phyloP scores from a whole-genome alignment of 106 monocot species.

The Apostasia shenzhenica region DNA sequence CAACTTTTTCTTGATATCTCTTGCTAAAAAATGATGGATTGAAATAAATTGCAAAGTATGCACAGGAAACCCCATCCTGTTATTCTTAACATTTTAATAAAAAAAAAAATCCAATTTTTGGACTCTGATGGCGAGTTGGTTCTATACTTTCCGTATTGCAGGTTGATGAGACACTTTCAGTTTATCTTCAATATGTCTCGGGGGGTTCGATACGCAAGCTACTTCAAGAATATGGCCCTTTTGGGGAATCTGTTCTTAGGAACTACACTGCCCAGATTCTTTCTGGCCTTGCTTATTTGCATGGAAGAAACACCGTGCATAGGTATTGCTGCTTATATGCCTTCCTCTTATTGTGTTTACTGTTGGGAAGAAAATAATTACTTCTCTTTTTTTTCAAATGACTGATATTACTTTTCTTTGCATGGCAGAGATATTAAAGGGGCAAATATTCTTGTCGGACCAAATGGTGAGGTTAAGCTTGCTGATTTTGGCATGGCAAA shows the following conservation, averaged over 20 bases:
- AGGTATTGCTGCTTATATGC: conserved; percentile 52
- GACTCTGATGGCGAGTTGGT: neutral
- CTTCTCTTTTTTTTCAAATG: conserved; percentile 3
- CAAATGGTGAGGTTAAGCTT: conserved; percentile 79
- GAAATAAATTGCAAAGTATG: too few species aligned
- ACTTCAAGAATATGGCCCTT: conserved; percentile 82
- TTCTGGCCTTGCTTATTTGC: conserved; percentile 83
- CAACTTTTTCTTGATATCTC: too few species aligned
- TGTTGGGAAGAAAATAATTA: conserved; percentile 41
- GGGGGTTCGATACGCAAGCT: conserved; percentile 87
- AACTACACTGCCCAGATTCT: conserved; percentile 78
- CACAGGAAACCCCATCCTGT: neutral
- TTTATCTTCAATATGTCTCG: conserved; percentile 84
- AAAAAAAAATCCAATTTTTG: too few species aligned
- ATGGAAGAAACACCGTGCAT: conserved; percentile 74
- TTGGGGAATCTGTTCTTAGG: conserved; percentile 67
- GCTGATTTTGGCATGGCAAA: conserved; percentile 99
- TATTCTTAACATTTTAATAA: neutral
- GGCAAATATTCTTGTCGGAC: conserved; percentile 86
- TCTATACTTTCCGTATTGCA: conserved; percentile 21
- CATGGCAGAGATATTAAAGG: conserved; percentile 81
- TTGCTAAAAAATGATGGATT: too few species aligned
- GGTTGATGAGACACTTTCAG: conserved; percentile 70
- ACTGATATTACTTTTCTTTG: neutral
- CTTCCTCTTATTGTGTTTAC: conserved; percentile 61